A percentile compares a stretch with the other conserved stretches of the same genome.
phyloP scores from a whole-genome alignment of 2,329 filamentous ascomycete genomes.

The Aspergillus sp. region DNA sequence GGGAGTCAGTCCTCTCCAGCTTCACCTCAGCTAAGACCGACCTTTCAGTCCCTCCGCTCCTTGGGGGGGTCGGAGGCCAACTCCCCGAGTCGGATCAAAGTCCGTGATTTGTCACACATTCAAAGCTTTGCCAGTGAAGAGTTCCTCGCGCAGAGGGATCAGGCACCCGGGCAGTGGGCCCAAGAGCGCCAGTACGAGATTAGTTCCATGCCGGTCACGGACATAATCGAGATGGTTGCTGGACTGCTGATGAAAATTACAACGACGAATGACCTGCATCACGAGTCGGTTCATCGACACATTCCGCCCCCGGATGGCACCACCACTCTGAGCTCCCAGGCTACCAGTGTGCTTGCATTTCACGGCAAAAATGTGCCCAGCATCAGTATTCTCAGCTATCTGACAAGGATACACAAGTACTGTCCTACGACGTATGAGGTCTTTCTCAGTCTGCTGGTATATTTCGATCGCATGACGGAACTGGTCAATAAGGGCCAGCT shows the following conservation, averaged over 20 bases:
- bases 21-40: constrained; percentile 50
- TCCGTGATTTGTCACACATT: constrained; percentile 88
- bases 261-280: constrained; percentile 90
- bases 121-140: constrained; percentile 84
- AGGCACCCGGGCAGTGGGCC: constrained; percentile 45
- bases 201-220: constrained; percentile 92
- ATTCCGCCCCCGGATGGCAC: constrained; percentile 63
- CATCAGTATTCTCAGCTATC: constrained; percentile 94
- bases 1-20: constrained; percentile 44
- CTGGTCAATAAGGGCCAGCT: constrained; percentile 81
- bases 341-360: constrained; percentile 82
- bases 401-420: constrained; percentile 97
- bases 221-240: constrained; percentile 99
- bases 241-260: constrained; percentile 96
- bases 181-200: constrained; percentile 80
- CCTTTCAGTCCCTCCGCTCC: constrained; percentile 47
- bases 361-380: constrained; percentile 97
- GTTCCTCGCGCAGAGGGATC: constrained; percentile 57
- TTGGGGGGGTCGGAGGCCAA: constrained; percentile 45
- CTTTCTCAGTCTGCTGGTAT: constrained; percentile 90
- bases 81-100: constrained; percentile 67
- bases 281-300: constrained; percentile 82
- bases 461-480: constrained; percentile 99
- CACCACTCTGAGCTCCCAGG: constrained; percentile 63
- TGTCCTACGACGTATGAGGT: constrained; percentile 98